Base-by-base conservation (phyloP, 2,329 filamentous ascomycete genomes). In the Westerdykella ornata region DNA sequence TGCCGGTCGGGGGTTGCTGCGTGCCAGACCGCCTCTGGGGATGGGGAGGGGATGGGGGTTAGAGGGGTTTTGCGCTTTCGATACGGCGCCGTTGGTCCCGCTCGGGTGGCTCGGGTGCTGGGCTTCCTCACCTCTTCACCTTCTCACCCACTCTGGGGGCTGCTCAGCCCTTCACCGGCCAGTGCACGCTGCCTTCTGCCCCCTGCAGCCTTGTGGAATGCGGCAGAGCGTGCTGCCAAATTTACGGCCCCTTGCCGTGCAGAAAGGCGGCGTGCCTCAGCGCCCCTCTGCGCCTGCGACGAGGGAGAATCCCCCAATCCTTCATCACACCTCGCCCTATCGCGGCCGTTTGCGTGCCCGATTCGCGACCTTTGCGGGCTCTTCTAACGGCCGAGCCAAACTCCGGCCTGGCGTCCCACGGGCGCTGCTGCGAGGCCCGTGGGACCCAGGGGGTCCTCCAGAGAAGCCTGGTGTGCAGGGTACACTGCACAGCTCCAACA, bases 181-280 rank as follows among this genome's bases (percentile, higher is more conserved):
- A 28, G 17, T 28, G 15, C 35, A 22, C 22, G 22, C 26, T 12
- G 38, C 26, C 5, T 14, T 16, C 15, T 32, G 30, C 30, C 13
- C n/a, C 16, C 47, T 53, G 52, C 52, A 56, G 52, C 51, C 51
- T 51, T 56, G 51, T 54, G 43, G 47, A 39, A 47, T 46, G 28
- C 22, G 36, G 49, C 34, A 35, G 53, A 53, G 47, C 38, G 22
- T 38, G 45, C 22, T 53, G 48, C 53, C 51, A 54, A 52, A 56
- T 48, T 50, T 56, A 56, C 48, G 46, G 51, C 47, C 49, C 45
- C 43, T 44, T 37, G 43, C 43, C 37, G 41, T 37, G 30, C 40
- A 32, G 37, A 49, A 34, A 41, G 47, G 49, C 46, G 47, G 46
- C 40, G 43, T 51, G 26, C 33, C 36, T 44, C 32, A 44, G 46